These are phyloP conservation scores for Penicillium atrosanguineum DNA, from an alignment of 495 filamentous ascomycete genomes.

Conservation along the genomic window DNA sequence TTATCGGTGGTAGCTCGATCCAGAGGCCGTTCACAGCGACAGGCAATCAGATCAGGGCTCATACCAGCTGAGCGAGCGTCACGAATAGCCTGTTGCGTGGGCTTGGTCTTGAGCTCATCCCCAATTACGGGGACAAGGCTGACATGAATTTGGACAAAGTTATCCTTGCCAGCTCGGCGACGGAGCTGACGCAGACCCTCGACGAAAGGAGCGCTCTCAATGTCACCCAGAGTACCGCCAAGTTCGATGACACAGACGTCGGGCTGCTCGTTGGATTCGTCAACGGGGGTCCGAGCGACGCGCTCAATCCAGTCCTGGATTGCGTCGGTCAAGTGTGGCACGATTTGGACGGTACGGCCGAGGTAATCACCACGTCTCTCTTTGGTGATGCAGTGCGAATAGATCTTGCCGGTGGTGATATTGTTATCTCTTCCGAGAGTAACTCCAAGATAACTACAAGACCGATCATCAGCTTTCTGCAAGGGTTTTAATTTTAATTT, in stretches of 20 bases:
- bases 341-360: slow-evolving; percentile 87
- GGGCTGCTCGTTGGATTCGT: slow-evolving; percentile 74
- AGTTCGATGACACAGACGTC: slow-evolving; percentile 84
- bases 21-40: slow-evolving; percentile 75
- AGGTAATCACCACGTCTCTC: slow-evolving; percentile 83
- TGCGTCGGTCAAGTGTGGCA: slow-evolving; percentile 84
- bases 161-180: slow-evolving; percentile 66
- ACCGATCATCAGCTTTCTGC: not conserved
- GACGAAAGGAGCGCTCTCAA: slow-evolving; percentile 86
- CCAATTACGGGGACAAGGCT: slow-evolving; percentile 31
- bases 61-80: slow-evolving; percentile 77
- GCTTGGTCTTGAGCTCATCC: slow-evolving; percentile 90
- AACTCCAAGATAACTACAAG: slow-evolving; percentile 17
- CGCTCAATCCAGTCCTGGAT: slow-evolving; percentile 91
- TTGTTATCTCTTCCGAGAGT: slow-evolving; percentile 24
- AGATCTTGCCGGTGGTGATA: slow-evolving; percentile 79
- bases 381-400: slow-evolving; percentile 75
- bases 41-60: slow-evolving; percentile 87
- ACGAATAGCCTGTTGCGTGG: slow-evolving; percentile 85
- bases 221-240: slow-evolving; percentile 79
- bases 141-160: slow-evolving; percentile 72
- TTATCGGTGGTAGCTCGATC: slow-evolving; percentile 72
- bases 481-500: slow-evolving; percentile 47
- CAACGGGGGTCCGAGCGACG: slow-evolving; percentile 83
- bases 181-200: slow-evolving; percentile 79